A percentile compares a stretch with the other conserved stretches of the same genome.
Conservation (phyloP, 177 flowering plant genomes). For the Vitis hybrid region DNA sequence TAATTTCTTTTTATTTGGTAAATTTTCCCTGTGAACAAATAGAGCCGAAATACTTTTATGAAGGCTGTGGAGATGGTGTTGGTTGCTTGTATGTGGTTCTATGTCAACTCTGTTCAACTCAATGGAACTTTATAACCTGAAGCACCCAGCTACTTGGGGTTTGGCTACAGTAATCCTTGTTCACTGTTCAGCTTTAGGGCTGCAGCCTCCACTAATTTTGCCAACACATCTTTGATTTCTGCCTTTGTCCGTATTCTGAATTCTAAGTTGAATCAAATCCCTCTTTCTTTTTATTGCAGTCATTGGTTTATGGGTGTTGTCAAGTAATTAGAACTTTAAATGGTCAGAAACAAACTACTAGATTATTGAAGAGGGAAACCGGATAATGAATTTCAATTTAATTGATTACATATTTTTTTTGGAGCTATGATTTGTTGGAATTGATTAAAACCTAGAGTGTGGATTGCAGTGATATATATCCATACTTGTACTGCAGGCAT, state of each 20-base stretch:
- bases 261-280: neutral
- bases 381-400: neutral
- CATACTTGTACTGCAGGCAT: conserved; percentile 56
- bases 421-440: too few species aligned
- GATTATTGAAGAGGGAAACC: neutral
- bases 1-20: too few species aligned
- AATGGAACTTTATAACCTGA: too few species aligned
- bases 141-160: too few species aligned
- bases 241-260: neutral
- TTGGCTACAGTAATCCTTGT: too few species aligned
- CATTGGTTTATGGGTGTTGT: neutral
- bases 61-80: too few species aligned
- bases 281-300: neutral
- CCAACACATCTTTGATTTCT: neutral
- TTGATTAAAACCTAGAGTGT: neutral
- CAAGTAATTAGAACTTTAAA: neutral
- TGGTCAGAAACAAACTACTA: neutral
- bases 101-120: too few species aligned
- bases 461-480: neutral
- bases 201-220: neutral
- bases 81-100: too few species aligned
- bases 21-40: too few species aligned
- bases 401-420: neutral
- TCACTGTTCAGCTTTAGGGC: too few species aligned
- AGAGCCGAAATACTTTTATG: too few species aligned